These are phyloP conservation scores for Spirogloea muscicola DNA, from an alignment of 139 green algal species.

Conservation along the genomic window DNA sequence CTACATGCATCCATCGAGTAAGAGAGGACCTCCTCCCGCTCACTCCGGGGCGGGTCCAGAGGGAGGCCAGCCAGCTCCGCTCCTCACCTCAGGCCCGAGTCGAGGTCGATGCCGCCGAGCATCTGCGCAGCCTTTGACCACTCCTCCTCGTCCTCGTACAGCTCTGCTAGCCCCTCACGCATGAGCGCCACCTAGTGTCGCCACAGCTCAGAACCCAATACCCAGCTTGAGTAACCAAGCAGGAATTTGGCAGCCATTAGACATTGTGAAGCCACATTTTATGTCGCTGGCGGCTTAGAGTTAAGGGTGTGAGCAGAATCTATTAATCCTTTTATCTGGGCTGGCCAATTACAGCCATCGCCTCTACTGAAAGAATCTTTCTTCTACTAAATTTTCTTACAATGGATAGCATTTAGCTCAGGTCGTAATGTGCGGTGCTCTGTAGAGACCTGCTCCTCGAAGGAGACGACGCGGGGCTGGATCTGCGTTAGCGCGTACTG, in stretches of 20 bases:
- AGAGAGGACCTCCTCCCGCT: too few species aligned
- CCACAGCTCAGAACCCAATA: background rate
- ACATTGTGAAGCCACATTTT: background rate
- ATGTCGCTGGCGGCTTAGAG: too few species aligned
- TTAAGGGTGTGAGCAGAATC: too few species aligned
- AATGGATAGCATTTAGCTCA: too few species aligned
- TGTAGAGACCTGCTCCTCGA: slow-evolving; percentile 50
- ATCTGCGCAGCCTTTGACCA: slow-evolving; percentile 82
- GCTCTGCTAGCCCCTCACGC: slow-evolving; percentile 61
- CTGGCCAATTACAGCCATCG: too few species aligned
- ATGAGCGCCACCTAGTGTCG: slow-evolving; percentile 52
- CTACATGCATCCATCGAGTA: too few species aligned
- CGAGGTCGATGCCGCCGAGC: slow-evolving; percentile 83
- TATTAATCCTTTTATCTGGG: too few species aligned
- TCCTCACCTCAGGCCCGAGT: slow-evolving; percentile 40
- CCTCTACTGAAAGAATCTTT: too few species aligned
- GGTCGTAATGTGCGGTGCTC: too few species aligned
- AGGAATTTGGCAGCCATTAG: background rate
- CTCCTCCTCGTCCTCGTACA: slow-evolving; percentile 76
- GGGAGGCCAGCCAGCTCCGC: too few species aligned
- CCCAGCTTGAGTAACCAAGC: background rate
- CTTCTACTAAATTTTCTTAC: too few species aligned
- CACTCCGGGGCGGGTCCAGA: too few species aligned
- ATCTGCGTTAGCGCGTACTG: slow-evolving; percentile 47
- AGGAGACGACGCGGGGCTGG: slow-evolving; percentile 45